Evolutionary conservation across 1,139 yeast species (phyloP).

Genomic region (Taiozyma onychis): DNA sequence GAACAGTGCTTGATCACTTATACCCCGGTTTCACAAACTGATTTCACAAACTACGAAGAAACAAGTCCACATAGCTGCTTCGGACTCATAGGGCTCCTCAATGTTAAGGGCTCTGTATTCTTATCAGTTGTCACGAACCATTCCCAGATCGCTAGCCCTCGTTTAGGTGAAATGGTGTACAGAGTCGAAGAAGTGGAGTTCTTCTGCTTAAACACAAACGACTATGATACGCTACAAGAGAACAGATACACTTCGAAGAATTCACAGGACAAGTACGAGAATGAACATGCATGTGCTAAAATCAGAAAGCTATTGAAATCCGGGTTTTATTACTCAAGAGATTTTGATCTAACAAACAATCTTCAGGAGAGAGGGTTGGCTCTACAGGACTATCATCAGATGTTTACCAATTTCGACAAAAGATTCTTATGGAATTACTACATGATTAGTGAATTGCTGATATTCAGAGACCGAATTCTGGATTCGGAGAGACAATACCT

Average conservation of each 20-base stretch:
- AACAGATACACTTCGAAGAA: conserved; percentile 25
- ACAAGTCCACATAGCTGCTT: conserved; percentile 36
- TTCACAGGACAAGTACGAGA: conserved; percentile 31
- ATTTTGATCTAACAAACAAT: conserved; percentile 59
- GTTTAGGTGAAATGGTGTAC: conserved; percentile 46
- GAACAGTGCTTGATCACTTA: conserved; percentile 46
- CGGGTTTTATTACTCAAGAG: conserved; percentile 61
- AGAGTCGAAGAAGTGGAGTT: conserved; percentile 55
- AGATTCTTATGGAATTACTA: conserved; percentile 63
- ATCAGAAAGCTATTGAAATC: conserved; percentile 48
- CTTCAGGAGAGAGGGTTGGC: conserved; percentile 48
- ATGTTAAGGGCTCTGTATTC: conserved; percentile 48
- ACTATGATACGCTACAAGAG: conserved; percentile 38
- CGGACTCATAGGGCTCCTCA: conserved; percentile 59
- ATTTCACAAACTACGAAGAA: conserved; percentile 37
- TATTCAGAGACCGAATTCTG: conserved; percentile 52
- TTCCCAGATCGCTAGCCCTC: conserved; percentile 54
- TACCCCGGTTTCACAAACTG: conserved; percentile 34
- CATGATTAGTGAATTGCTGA: conserved; percentile 51
- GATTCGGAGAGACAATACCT: conserved; percentile 42
- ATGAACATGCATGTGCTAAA: conserved; percentile 55
- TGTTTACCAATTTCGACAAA: conserved; percentile 40
- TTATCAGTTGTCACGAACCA: conserved; percentile 54
- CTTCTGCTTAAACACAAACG: conserved; percentile 53
- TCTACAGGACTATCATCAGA: conserved; percentile 33